Evolutionary conservation across 2,329 filamentous ascomycete species (phyloP).

Genomic region (Penicillium sp.): DNA sequence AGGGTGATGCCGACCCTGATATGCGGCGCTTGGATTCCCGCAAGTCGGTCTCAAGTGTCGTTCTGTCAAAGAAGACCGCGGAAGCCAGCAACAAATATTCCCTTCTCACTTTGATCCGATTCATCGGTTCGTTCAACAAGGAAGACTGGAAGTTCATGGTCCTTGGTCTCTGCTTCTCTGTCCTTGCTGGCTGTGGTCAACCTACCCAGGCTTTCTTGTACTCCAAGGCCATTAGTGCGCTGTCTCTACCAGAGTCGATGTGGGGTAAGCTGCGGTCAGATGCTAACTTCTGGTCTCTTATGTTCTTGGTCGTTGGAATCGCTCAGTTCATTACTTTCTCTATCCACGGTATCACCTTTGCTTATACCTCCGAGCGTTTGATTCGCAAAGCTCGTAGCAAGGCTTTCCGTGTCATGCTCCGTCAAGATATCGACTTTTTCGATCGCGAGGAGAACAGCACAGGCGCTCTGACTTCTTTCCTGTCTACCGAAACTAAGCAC

Average conservation of each 20-base stretch:
- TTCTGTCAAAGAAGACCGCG: constrained; percentile 59
- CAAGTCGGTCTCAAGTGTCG: constrained; percentile 67
- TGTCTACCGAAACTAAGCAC: constrained; percentile 87
- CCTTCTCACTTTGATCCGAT: constrained; percentile 73
- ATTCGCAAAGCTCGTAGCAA: constrained; percentile 79
- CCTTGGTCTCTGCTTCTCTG: constrained; percentile 69
- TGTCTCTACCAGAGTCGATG: constrained; percentile 59
- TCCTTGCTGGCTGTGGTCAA: constrained; percentile 79
- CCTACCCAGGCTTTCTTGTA: constrained; percentile 80
- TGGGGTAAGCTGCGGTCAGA: constrained; percentile 64
- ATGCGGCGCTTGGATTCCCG: constrained; percentile 50
- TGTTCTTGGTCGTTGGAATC: constrained; percentile 83
- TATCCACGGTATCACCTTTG: constrained; percentile 72
- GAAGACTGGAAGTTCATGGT: constrained; percentile 72
- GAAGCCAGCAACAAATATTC: constrained; percentile 62
- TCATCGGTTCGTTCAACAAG: constrained; percentile 78
- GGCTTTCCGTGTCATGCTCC: constrained; percentile 83
- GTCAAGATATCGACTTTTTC: constrained; percentile 91
- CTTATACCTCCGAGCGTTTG: constrained; percentile 81
- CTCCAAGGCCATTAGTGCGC: constrained; percentile 77
- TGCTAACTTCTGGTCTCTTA: constrained; percentile 81
- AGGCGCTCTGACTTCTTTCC: constrained; percentile 82
- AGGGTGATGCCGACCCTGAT: constrained; percentile 28
- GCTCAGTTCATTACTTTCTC: constrained; percentile 70
- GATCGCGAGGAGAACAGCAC: constrained; percentile 86